These are phyloP conservation scores for Mimosa bimucronata DNA, from an alignment of 306 rosid genomes.

Conservation along the genomic window DNA sequence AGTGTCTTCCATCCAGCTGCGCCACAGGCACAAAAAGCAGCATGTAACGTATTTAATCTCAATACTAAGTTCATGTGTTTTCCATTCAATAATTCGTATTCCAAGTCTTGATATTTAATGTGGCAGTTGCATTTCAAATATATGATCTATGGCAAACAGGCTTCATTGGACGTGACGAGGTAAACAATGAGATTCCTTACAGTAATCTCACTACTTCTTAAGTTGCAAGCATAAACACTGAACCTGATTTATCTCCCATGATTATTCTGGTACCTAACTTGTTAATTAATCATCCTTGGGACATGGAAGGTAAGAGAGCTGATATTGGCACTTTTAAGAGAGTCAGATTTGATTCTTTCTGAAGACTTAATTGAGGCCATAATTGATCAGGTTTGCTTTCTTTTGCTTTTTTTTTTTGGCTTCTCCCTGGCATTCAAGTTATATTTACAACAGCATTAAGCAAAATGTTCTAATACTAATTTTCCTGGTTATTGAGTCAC, in stretches of 20 bases:
- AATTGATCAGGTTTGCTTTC: slow-evolving; percentile 50
- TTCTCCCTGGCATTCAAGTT: slow-evolving; percentile 14
- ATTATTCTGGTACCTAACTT: background rate
- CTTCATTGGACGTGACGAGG: slow-evolving; percentile 61
- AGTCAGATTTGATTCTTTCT: slow-evolving; percentile 57
- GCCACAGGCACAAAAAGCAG: slow-evolving; percentile 51
- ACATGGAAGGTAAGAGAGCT: slow-evolving; percentile 58
- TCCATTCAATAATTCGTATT: background rate
- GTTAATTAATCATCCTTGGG: slow-evolving; percentile 2
- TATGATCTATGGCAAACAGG: slow-evolving; percentile 56
- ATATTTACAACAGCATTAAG: slow-evolving; percentile 3
- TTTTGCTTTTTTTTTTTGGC: background rate
- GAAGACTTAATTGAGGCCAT: slow-evolving; percentile 53
- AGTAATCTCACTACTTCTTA: background rate
- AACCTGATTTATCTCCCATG: background rate
- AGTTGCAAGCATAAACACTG: background rate
- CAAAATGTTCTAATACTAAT: slow-evolving; percentile 13
- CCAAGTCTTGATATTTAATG: slow-evolving; percentile 21
- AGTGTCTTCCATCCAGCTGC: slow-evolving; percentile 65
- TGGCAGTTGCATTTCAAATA: slow-evolving; percentile 64
- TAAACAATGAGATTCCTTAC: slow-evolving; percentile 26
- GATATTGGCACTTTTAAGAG: slow-evolving; percentile 55
- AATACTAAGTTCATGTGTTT: slow-evolving; percentile 2
- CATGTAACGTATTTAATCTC: slow-evolving; percentile 39
- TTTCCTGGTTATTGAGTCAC: background rate